Conservation (phyloP, 192 early-diverging fungal species). For the Chytriomyces hyalinus region DNA sequence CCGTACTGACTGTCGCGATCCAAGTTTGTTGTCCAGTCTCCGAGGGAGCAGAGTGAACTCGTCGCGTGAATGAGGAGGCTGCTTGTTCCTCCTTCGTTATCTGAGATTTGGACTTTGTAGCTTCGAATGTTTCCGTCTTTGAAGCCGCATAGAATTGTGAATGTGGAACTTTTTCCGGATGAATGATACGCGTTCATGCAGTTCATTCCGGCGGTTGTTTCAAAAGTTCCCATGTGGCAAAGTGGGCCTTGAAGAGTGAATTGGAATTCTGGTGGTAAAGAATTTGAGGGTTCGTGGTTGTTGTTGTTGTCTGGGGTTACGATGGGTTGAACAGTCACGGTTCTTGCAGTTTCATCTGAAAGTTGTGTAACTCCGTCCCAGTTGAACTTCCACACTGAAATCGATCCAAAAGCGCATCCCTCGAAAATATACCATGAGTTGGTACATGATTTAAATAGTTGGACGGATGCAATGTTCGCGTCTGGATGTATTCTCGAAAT, state of each 20-base stretch:
- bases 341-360: not conserved
- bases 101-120: not conserved
- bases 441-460: not conserved
- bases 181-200: slow-evolving; percentile 5
- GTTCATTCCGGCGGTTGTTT: slow-evolving; percentile 27
- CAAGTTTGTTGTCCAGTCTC: slow-evolving; percentile 29
- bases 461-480: slow-evolving; percentile 11
- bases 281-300: not conserved
- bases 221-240: slow-evolving; percentile 8
- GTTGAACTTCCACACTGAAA: slow-evolving; percentile 12
- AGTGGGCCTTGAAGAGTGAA: not conserved
- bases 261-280: not conserved
- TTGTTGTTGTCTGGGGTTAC: not conserved
- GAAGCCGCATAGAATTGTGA: slow-evolving; percentile 23
- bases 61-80: not conserved
- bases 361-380: not conserved
- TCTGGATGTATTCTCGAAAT: not conserved
- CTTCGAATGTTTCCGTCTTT: slow-evolving; percentile 32
- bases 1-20: not conserved
- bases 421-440: slow-evolving; percentile 15
- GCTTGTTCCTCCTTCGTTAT: not conserved
- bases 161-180: not conserved
- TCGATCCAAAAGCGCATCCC: slow-evolving; percentile 14
- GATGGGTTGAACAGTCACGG: not conserved
- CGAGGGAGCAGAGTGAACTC: slow-evolving; percentile 11